Evolutionary conservation across 768 basidiomycete genomes (phyloP).

Genomic region (Sarcomyxa edulis): DNA sequence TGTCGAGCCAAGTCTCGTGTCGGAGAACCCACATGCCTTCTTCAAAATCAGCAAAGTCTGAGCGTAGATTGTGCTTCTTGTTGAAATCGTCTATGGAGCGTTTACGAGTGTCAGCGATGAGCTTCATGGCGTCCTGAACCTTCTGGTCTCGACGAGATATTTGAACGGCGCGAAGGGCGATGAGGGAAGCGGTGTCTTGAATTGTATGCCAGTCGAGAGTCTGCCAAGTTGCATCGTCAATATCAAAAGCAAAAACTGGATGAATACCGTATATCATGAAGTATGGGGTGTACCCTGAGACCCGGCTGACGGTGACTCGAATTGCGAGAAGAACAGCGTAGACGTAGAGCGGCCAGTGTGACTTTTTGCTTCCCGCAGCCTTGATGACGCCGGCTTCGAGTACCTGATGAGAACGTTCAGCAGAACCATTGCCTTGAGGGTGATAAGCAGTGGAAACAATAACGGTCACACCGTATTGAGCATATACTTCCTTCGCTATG

Average conservation of each 20-base stretch:
- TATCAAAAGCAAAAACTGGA: constrained; percentile 17
- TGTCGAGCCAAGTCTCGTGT: constrained; percentile 24
- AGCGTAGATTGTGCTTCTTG: constrained; percentile 6
- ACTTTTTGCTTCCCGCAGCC: constrained; percentile 5
- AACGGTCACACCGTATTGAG: constrained; percentile 17
- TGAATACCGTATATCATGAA: constrained; percentile 14
- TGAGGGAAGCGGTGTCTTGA: neutral
- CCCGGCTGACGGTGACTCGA: constrained; percentile 10
- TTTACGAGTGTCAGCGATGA: too few species aligned
- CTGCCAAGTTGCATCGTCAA: constrained; percentile 23
- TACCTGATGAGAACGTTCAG: constrained; percentile 22
- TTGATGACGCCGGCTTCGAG: constrained; percentile 14
- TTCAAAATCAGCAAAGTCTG: constrained; percentile 14
- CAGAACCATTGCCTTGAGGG: constrained; percentile 23
- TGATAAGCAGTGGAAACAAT: constrained; percentile 24
- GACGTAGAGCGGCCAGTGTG: constrained; percentile 14
- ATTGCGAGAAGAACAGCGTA: constrained; percentile 9
- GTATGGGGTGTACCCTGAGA: constrained; percentile 15
- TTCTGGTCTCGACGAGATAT: too few species aligned
- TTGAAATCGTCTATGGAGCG: constrained; percentile 18
- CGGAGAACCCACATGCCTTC: constrained; percentile 23
- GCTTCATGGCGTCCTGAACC: too few species aligned
- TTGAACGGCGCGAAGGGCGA: constrained; percentile 1
- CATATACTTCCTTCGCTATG: constrained; percentile 14
- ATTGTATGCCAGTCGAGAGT: neutral